phyloP scores from a whole-genome alignment of 2,329 filamentous ascomycete genomes.

The Neonectria magnoliae region DNA sequence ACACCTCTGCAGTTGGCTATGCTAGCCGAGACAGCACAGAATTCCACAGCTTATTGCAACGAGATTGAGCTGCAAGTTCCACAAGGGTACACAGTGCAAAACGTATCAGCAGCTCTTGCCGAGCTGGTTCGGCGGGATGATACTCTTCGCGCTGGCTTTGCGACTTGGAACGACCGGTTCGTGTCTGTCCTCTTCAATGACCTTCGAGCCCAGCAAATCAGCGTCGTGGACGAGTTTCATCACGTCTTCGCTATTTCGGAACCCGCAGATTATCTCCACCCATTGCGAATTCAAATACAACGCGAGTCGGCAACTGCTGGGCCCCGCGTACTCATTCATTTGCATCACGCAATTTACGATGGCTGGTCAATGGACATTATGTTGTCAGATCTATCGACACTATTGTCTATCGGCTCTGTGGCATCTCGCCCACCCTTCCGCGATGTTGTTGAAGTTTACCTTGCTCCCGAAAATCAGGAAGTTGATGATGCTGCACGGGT shows the following conservation, averaged over 20 bases:
- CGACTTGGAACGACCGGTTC: constrained; percentile 55
- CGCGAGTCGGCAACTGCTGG: constrained; percentile 29
- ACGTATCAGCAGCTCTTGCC: constrained; percentile 61
- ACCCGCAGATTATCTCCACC: constrained; percentile 58
- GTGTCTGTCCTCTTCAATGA: constrained; percentile 67
- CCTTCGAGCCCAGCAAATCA: constrained; percentile 56
- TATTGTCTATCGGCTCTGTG: constrained; percentile 52
- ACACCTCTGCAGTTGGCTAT: constrained; percentile 82
- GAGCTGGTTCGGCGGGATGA: constrained; percentile 66
- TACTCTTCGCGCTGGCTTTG: constrained; percentile 80
- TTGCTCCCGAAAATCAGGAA: constrained; percentile 35
- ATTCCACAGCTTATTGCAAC: constrained; percentile 77
- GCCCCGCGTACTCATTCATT: constrained; percentile 58
- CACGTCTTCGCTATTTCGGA: constrained; percentile 53
- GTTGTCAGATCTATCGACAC: constrained; percentile 68
- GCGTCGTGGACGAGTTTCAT: constrained; percentile 48
- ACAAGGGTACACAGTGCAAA: constrained; percentile 42
- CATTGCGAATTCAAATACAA: constrained; percentile 69
- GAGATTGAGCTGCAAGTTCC: constrained; percentile 73
- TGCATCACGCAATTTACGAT: constrained; percentile 90
- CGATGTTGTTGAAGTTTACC: constrained; percentile 64
- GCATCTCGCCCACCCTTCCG: constrained; percentile 67
- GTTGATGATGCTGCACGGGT: constrained; percentile 55
- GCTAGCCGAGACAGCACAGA: constrained; percentile 76
- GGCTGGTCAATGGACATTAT: constrained; percentile 91